Percentiles rank a stretch among this genome's conserved stretches.
Evolutionary conservation across 2,329 filamentous ascomycete species (phyloP).

Genomic region (Chaetomiaceae sp.): DNA sequence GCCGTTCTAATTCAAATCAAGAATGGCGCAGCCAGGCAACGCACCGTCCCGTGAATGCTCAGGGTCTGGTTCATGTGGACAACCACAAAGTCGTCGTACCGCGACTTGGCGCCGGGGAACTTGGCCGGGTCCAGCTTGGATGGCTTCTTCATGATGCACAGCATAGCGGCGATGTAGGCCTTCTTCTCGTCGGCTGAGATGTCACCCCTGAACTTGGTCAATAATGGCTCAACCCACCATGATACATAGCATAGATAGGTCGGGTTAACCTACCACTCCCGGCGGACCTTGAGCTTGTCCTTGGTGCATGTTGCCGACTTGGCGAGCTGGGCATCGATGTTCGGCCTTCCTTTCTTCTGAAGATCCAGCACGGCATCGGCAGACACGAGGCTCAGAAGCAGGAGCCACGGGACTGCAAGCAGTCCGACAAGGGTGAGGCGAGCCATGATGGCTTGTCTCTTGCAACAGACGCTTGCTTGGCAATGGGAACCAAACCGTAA

Average conservation of each 20-base stretch:
- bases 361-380: slow-evolving; percentile 29
- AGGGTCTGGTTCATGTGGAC: slow-evolving; percentile 35
- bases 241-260: background rate
- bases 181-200: slow-evolving; percentile 27
- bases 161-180: slow-evolving; percentile 32
- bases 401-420: slow-evolving; percentile 20
- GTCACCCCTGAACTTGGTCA: slow-evolving; percentile 27
- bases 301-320: slow-evolving; percentile 32
- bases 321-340: slow-evolving; percentile 27
- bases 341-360: slow-evolving; percentile 26
- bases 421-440: slow-evolving; percentile 22
- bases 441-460: slow-evolving; percentile 22
- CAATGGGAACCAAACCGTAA: background rate
- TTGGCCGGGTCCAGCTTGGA: slow-evolving; percentile 29
- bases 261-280: slow-evolving; percentile 28
- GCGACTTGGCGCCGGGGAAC: slow-evolving; percentile 31
- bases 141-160: slow-evolving; percentile 31
- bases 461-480: background rate
- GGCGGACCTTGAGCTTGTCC: slow-evolving; percentile 29
- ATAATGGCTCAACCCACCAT: too few relatives aligned
- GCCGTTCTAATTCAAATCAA: too few relatives aligned
- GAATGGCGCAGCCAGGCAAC: background rate
- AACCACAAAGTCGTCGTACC: slow-evolving; percentile 36
- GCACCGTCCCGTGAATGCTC: slow-evolving; percentile 29
- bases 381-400: slow-evolving; percentile 20